phyloP scores from a whole-genome alignment of 495 filamentous ascomycete species.

The Penicillium herquei region DNA sequence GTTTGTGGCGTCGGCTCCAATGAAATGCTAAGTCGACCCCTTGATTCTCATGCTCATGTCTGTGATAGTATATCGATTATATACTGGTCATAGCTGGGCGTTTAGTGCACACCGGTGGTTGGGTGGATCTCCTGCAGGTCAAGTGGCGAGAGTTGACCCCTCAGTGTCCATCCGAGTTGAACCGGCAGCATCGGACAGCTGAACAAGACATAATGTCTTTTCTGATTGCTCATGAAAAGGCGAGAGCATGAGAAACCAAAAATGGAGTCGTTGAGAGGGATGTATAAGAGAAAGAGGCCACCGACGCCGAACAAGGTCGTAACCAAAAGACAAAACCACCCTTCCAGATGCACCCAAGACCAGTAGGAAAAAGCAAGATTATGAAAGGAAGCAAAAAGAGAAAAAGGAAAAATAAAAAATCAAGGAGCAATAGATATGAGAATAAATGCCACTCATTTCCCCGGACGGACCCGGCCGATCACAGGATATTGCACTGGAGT shows the following conservation, averaged over 20 bases:
- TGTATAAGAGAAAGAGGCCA: constrained; percentile 11
- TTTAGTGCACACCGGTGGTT: background rate
- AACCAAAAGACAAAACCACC: constrained; percentile 33
- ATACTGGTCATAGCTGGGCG: no score
- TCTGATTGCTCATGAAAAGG: background rate
- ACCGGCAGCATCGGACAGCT: background rate
- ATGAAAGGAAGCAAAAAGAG: constrained; percentile 16
- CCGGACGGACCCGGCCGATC: constrained; percentile 24
- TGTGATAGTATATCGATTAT: no score
- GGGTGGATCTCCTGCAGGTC: constrained; percentile 3
- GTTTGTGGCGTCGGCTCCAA: constrained; percentile 21
- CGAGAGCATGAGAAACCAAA: background rate
- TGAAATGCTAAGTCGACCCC: constrained; percentile 13
- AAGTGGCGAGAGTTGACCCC: background rate
- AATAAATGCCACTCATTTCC: constrained; percentile 8
- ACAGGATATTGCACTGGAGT: constrained; percentile 43
- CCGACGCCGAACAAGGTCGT: constrained; percentile 27
- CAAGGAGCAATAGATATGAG: background rate
- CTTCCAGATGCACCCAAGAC: constrained; percentile 33
- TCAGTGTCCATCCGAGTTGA: background rate
- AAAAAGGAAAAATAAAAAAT: constrained; percentile 1
- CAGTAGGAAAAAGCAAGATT: constrained; percentile 17
- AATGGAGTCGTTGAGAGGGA: constrained; percentile 5
- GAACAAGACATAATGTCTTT: background rate
- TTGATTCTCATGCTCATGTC: background rate